phyloP scores from a whole-genome alignment of 148 eudicot genomes.

The Tetragonia tetragonoides region DNA sequence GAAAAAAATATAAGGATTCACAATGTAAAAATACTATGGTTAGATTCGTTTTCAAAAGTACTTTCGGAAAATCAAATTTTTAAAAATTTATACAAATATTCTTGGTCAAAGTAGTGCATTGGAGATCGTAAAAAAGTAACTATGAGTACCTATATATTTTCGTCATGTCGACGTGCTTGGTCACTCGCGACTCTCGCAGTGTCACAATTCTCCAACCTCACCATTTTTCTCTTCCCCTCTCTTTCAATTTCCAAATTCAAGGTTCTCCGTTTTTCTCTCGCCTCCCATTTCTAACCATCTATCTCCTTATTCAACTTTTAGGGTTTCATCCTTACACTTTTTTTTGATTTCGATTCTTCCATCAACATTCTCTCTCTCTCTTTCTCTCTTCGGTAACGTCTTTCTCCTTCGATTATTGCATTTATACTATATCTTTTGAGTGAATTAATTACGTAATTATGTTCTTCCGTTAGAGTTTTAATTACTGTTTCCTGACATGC shows the following conservation, averaged over 20 bases:
- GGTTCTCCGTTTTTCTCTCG: conserved; percentile 29
- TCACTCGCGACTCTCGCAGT: conserved; percentile 13
- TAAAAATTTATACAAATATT: too few species aligned
- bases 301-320: conserved; percentile 1
- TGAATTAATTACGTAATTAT: background rate
- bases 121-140: too few species aligned
- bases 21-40: too few species aligned
- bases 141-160: too few species aligned
- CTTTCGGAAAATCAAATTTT: too few species aligned
- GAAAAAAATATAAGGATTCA: too few species aligned
- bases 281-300: background rate
- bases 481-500: background rate
- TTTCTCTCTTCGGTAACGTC: conserved; percentile 1
- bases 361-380: background rate
- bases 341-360: conserved; percentile 5
- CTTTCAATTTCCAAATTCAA: conserved; percentile 6
- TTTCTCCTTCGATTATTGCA: background rate
- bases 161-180: conserved; percentile 15
- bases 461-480: background rate
- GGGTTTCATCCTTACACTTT: conserved; percentile 9
- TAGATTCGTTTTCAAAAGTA: too few species aligned
- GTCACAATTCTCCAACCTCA: background rate
- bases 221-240: background rate
- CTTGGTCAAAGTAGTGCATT: too few species aligned
- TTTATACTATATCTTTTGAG: background rate